Evolutionary conservation across 2,329 filamentous ascomycete genomes (phyloP).

Genomic region (Stachybotrys chartarum): DNA sequence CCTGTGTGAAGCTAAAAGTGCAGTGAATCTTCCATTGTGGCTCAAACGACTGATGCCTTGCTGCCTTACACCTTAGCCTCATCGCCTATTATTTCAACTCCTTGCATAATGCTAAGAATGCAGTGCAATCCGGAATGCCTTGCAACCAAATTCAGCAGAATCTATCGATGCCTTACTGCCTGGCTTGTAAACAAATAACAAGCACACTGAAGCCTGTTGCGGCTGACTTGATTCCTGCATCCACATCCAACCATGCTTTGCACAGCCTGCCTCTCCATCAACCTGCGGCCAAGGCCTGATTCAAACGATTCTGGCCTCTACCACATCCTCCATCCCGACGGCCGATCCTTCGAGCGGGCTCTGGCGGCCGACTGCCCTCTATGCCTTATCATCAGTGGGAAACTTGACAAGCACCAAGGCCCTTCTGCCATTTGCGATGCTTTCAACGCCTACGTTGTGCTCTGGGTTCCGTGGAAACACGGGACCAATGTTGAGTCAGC

Average conservation of each 20-base stretch:
- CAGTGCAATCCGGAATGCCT: too few species aligned
- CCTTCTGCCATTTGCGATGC: not conserved
- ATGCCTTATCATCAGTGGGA: not conserved
- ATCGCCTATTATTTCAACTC: too few species aligned
- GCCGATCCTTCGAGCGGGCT: not conserved
- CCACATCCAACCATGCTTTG: not conserved
- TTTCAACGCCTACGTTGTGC: not conserved
- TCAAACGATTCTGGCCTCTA: not conserved
- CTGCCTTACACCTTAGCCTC: too few species aligned
- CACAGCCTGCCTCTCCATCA: not conserved
- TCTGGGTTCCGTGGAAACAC: not conserved
- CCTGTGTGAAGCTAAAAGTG: too few species aligned
- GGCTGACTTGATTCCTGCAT: too few species aligned
- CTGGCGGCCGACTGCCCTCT: not conserved
- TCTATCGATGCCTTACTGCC: too few species aligned
- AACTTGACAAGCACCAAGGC: not conserved
- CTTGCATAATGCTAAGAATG: too few species aligned
- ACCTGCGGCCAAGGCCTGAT: not conserved
- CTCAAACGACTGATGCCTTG: too few species aligned
- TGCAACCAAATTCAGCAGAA: too few species aligned
- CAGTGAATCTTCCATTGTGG: too few species aligned
- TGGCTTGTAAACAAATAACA: too few species aligned
- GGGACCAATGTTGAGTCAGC: not conserved
- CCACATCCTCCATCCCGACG: conserved; percentile 1
- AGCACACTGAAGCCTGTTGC: too few species aligned